Evolutionary conservation across 2,329 filamentous ascomycete species (phyloP).

Genomic region (Aquanectria penicillioides): DNA sequence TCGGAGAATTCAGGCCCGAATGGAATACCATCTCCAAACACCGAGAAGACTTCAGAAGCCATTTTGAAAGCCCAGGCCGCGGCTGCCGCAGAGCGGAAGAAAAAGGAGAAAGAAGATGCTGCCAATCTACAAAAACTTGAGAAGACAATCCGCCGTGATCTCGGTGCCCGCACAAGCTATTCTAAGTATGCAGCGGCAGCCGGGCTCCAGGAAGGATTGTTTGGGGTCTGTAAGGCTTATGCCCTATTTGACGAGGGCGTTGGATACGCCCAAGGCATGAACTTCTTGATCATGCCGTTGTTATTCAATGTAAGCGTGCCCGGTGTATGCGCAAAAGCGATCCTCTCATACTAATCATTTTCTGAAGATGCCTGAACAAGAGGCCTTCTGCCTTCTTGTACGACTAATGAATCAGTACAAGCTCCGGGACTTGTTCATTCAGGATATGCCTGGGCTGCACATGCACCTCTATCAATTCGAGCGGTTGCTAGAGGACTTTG

Average conservation of each 20-base stretch:
- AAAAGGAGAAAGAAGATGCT: conserved; percentile 81
- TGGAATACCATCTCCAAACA: conserved; percentile 65
- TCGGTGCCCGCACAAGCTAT: conserved; percentile 93
- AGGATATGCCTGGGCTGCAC: conserved; percentile 96
- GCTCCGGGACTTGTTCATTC: conserved; percentile 89
- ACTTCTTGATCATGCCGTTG: conserved; percentile 96
- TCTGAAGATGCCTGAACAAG: conserved; percentile 88
- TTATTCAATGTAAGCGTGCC: conserved; percentile 82
- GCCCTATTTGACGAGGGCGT: conserved; percentile 94
- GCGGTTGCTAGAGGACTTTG: conserved; percentile 89
- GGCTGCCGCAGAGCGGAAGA: conserved; percentile 74
- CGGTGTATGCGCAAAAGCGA: too few species aligned
- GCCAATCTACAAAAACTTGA: conserved; percentile 83
- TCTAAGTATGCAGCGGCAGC: conserved; percentile 94
- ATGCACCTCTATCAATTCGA: conserved; percentile 96
- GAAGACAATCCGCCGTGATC: conserved; percentile 88
- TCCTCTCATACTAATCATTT: conserved; percentile 16
- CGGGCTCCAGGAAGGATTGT: conserved; percentile 91
- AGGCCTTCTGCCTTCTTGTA: conserved; percentile 93
- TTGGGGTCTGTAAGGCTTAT: conserved; percentile 97
- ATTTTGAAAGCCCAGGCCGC: conserved; percentile 72
- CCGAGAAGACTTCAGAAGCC: conserved; percentile 72
- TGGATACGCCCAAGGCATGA: conserved; percentile 98
- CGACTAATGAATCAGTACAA: conserved; percentile 97
- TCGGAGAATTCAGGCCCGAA: conserved; percentile 77